These are phyloP conservation scores for Aspergillus diversus DNA, from an alignment of 495 filamentous ascomycete species.

Conservation along the genomic window DNA sequence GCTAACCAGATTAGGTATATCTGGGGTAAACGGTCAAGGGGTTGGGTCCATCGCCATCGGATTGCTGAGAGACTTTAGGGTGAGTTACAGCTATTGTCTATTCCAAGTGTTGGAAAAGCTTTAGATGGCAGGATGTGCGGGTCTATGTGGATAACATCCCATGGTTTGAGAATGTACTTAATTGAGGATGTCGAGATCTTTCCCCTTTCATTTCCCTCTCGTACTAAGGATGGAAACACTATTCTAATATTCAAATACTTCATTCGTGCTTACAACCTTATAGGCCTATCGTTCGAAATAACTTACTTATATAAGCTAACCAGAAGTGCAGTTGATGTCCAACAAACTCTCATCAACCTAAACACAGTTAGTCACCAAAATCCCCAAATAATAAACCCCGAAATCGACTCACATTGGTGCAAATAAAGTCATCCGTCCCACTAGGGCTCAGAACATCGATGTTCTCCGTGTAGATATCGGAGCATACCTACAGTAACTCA, in stretches of 20 bases:
- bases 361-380: constrained; percentile 6
- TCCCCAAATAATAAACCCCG: not conserved
- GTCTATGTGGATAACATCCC: not conserved
- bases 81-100: not conserved
- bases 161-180: not conserved
- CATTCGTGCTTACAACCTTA: too few species aligned
- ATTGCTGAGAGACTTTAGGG: constrained; percentile 32
- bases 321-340: constrained; percentile 55
- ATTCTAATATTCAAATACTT: not conserved
- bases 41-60: constrained; percentile 33
- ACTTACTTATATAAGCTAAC: constrained; percentile 28
- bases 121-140: not conserved
- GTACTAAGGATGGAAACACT: too few species aligned
- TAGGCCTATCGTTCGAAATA: not conserved
- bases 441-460: constrained; percentile 57
- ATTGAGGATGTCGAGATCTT: not conserved
- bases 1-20: constrained; percentile 30
- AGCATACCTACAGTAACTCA: constrained; percentile 46
- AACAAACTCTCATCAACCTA: constrained; percentile 43
- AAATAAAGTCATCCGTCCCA: constrained; percentile 53
- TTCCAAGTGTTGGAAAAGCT: not conserved
- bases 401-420: constrained; percentile 51
- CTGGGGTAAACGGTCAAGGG: constrained; percentile 33
- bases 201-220: too few species aligned
- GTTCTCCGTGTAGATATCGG: constrained; percentile 51